Percentiles rank a stretch among this genome's conserved stretches.
phyloP scores from a whole-genome alignment of 106 monocot species.

The Acorus gramineus region DNA sequence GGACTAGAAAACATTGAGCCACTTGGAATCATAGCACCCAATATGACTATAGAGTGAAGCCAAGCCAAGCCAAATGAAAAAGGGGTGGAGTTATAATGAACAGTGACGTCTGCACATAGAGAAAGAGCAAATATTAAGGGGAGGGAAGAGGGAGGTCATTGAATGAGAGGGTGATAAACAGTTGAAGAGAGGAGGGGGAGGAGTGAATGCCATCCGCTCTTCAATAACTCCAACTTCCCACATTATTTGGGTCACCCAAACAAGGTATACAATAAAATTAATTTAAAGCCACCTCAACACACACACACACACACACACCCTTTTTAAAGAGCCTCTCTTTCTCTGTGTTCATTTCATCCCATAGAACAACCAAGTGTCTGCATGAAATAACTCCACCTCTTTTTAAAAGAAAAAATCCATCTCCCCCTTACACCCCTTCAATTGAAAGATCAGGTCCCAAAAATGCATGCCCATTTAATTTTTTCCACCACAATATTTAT shows the following conservation, averaged over 20 bases:
- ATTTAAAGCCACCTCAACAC: slow-evolving; percentile 59
- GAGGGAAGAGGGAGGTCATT: slow-evolving; percentile 4
- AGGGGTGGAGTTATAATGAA: neutral
- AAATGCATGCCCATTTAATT: too few species aligned
- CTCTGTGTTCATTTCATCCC: too few species aligned
- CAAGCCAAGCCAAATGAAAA: neutral
- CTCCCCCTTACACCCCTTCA: too few species aligned
- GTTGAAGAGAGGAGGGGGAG: slow-evolving; percentile 19
- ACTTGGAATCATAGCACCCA: too few species aligned
- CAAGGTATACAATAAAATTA: slow-evolving; percentile 6
- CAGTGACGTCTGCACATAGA: neutral
- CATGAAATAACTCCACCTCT: too few species aligned
- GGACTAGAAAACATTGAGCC: too few species aligned
- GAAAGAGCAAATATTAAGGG: neutral
- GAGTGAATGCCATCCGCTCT: slow-evolving; percentile 36
- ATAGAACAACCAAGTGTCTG: too few species aligned
- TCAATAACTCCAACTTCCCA: slow-evolving; percentile 38
- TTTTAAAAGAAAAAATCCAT: too few species aligned
- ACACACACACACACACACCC: slow-evolving; percentile 23
- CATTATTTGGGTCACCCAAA: slow-evolving; percentile 28
- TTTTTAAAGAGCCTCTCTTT: too few species aligned
- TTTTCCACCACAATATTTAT: too few species aligned
- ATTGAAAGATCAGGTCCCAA: too few species aligned
- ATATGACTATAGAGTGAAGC: too few species aligned
- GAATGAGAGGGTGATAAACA: slow-evolving; percentile 12